Percentiles rank a stretch among this genome's conserved stretches.
phyloP scores from a whole-genome alignment of 148 eudicot species.

The Cornus kousa region DNA sequence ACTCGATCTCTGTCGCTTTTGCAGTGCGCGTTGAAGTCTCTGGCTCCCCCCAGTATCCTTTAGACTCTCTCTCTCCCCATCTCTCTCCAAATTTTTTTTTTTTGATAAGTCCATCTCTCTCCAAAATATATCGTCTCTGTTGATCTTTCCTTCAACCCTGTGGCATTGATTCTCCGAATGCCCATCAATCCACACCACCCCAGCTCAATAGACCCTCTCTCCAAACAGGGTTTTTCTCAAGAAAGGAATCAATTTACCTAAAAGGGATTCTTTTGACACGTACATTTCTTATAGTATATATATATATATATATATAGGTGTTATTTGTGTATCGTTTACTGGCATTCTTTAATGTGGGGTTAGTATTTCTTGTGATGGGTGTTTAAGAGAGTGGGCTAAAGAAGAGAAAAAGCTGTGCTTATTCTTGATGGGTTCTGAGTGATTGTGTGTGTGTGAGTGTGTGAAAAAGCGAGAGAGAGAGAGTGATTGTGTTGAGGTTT shows the following conservation, averaged over 20 bases:
- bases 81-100: background rate
- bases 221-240: slow-evolving; percentile 16
- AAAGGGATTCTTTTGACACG: background rate
- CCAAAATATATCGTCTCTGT: background rate
- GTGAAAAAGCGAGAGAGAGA: background rate
- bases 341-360: slow-evolving; percentile 33
- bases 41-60: background rate
- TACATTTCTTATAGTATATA: background rate
- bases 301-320: background rate
- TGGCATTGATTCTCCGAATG: slow-evolving; percentile 20
- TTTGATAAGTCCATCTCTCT: background rate
- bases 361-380: slow-evolving; percentile 28
- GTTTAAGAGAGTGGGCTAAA: slow-evolving; percentile 13
- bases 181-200: background rate
- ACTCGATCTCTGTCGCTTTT: slow-evolving; percentile 15
- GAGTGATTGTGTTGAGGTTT: background rate
- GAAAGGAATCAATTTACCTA: slow-evolving; percentile 19
- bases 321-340: slow-evolving; percentile 24
- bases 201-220: background rate
- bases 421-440: slow-evolving; percentile 16
- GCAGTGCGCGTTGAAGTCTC: slow-evolving; percentile 31
- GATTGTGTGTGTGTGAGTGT: slow-evolving; percentile 1
- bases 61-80: background rate
- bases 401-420: background rate
- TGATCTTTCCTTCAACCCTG: slow-evolving; percentile 18